Conservation (phyloP, 2,329 filamentous ascomycete genomes). For the Dichotomopilus funicola region DNA sequence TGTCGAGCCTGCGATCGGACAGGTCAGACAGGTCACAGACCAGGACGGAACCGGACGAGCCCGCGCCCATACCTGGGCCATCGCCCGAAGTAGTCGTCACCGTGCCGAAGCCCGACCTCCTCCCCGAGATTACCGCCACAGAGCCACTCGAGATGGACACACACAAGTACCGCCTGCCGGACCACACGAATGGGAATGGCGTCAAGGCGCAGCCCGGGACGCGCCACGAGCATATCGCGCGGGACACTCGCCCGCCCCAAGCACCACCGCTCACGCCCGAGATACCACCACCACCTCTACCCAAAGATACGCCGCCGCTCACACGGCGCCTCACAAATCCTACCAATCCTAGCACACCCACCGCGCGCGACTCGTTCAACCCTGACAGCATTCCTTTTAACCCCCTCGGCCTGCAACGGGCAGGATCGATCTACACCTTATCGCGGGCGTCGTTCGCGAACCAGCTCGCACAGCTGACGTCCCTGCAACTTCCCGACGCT, state of each 20-base stretch:
- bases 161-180: slow-evolving; percentile 67
- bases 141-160: slow-evolving; percentile 59
- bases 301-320: slow-evolving; percentile 48
- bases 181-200: slow-evolving; percentile 62
- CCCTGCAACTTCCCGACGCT: slow-evolving; percentile 81
- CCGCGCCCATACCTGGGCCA: slow-evolving; percentile 27
- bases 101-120: slow-evolving; percentile 30
- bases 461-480: slow-evolving; percentile 86
- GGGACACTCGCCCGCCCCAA: slow-evolving; percentile 37
- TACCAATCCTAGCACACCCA: slow-evolving; percentile 25
- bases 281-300: slow-evolving; percentile 37
- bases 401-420: slow-evolving; percentile 56
- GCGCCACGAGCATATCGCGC: slow-evolving; percentile 52
- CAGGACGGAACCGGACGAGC: slow-evolving; percentile 22
- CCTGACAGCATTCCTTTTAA: slow-evolving; percentile 55
- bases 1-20: slow-evolving; percentile 26
- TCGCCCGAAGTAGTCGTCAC: slow-evolving; percentile 27
- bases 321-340: slow-evolving; percentile 21
- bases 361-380: slow-evolving; percentile 35
- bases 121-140: slow-evolving; percentile 47
- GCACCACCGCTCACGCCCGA: slow-evolving; percentile 31
- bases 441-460: slow-evolving; percentile 88
- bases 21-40: slow-evolving; percentile 19
- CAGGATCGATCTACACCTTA: slow-evolving; percentile 88
- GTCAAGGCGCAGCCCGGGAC: slow-evolving; percentile 55